A percentile compares a stretch with the other conserved stretches of the same genome.
phyloP scores from a whole-genome alignment of 768 basidiomycete species.

The Leccinum obscurum region DNA sequence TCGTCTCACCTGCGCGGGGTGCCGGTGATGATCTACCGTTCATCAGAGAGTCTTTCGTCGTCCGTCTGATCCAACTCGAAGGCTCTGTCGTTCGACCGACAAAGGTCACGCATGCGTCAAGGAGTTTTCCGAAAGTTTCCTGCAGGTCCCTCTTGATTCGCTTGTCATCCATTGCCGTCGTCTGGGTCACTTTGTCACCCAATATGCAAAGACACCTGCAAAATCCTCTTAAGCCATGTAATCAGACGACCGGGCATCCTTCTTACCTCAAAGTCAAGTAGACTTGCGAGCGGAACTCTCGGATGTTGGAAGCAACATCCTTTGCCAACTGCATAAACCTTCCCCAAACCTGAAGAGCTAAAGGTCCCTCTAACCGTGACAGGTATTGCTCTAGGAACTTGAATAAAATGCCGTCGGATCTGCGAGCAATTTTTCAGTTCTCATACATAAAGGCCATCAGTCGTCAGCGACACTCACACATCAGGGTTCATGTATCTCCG shows the following conservation, averaged over 20 bases:
- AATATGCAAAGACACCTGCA: conserved; percentile 73
- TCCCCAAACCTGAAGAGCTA: conserved; percentile 91
- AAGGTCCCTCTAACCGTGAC: conserved; percentile 78
- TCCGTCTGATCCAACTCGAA: conserved; percentile 76
- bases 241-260: not conserved
- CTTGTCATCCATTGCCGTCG: conserved; percentile 88
- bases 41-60: conserved; percentile 59
- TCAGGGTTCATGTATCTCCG: conserved; percentile 65
- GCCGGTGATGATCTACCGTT: conserved; percentile 76
- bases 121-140: conserved; percentile 84
- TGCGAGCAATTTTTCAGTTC: conserved; percentile 32
- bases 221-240: conserved; percentile 11
- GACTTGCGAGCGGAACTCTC: conserved; percentile 69
- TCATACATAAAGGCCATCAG: not conserved
- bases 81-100: conserved; percentile 74
- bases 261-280: conserved; percentile 73
- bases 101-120: conserved; percentile 75
- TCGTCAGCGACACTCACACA: conserved; percentile 48
- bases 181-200: conserved; percentile 83
- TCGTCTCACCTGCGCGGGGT: conserved; percentile 49
- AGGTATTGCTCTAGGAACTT: conserved; percentile 89
- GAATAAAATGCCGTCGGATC: conserved; percentile 73
- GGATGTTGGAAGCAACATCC: conserved; percentile 65
- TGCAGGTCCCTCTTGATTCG: conserved; percentile 88
- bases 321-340: conserved; percentile 76